phyloP scores from a whole-genome alignment of 495 filamentous ascomycete genomes.

The Hyphodiscus hymeniophilus region DNA sequence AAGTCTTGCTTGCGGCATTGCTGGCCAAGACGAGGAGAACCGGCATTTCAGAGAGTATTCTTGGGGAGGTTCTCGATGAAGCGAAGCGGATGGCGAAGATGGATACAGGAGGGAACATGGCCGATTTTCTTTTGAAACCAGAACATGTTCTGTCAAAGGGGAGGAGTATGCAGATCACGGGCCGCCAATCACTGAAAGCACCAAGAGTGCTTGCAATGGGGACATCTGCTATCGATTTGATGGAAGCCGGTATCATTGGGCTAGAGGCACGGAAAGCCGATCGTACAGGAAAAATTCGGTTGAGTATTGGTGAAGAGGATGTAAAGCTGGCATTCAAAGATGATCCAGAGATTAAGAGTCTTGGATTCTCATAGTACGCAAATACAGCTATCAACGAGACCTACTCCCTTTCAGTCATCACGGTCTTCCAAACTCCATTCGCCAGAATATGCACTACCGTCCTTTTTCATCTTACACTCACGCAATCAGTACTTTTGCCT shows the following conservation, averaged over 20 bases:
- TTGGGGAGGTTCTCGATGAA: slow-evolving; percentile 90
- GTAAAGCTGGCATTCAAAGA: slow-evolving; percentile 79
- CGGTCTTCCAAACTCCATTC: not conserved
- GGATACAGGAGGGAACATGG: slow-evolving; percentile 29
- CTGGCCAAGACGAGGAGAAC: slow-evolving; percentile 70
- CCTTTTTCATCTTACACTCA: not conserved
- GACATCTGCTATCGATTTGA: slow-evolving; percentile 67
- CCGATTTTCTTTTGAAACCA: slow-evolving; percentile 17
- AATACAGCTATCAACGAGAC: slow-evolving; percentile 5
- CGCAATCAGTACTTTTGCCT: slow-evolving; percentile 47
- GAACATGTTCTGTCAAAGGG: not conserved
- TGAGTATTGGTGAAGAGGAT: slow-evolving; percentile 85
- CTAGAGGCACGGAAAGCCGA: slow-evolving; percentile 73
- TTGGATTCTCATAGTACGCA: slow-evolving; percentile 29
- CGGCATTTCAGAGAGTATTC: slow-evolving; percentile 76
- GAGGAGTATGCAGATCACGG: not conserved
- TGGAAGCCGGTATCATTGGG: slow-evolving; percentile 79
- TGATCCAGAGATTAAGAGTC: slow-evolving; percentile 73
- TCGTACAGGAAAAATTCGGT: slow-evolving; percentile 73
- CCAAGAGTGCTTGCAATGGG: slow-evolving; percentile 60
- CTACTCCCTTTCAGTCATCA: not conserved
- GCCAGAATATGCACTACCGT: not conserved
- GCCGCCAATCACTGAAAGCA: slow-evolving; percentile 7
- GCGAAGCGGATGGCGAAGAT: slow-evolving; percentile 64
- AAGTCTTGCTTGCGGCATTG: slow-evolving; percentile 77